Percentiles rank a stretch among this genome's conserved stretches.
phyloP scores from a whole-genome alignment of 306 rosid species.

The barrel medic (Medicago truncatula) region DNA sequence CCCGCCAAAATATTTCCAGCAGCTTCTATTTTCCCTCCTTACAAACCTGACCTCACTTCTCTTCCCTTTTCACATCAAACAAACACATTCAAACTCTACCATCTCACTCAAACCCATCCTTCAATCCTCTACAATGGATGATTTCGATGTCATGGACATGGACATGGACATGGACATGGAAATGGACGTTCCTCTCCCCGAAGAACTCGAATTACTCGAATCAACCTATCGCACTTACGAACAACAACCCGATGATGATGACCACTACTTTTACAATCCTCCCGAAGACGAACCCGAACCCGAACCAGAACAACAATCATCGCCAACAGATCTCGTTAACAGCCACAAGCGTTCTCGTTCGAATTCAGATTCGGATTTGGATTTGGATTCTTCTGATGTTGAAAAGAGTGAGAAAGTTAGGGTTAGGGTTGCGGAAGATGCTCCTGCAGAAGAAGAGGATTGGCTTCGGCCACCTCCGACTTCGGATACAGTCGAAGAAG shows the following conservation, averaged over 20 bases:
- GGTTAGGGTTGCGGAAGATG: slow-evolving; percentile 47
- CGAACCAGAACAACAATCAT: slow-evolving; percentile 46
- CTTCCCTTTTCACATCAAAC: background rate
- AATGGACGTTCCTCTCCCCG: slow-evolving; percentile 73
- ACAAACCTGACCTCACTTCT: background rate
- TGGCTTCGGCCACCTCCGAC: slow-evolving; percentile 66
- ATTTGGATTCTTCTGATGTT: slow-evolving; percentile 31
- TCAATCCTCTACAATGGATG: slow-evolving; percentile 25
- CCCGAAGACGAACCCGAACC: slow-evolving; percentile 56
- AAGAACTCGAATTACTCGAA: slow-evolving; percentile 89
- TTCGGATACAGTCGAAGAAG: slow-evolving; percentile 35
- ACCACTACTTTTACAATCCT: slow-evolving; percentile 29
- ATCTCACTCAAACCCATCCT: background rate
- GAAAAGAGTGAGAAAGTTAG: slow-evolving; percentile 45
- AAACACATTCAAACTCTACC: background rate
- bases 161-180: slow-evolving; percentile 48
- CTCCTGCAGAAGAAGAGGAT: slow-evolving; percentile 34
- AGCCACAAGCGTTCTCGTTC: slow-evolving; percentile 65
- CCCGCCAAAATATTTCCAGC: slow-evolving; percentile 36
- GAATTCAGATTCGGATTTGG: background rate
- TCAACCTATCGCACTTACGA: slow-evolving; percentile 50
- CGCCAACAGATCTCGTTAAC: slow-evolving; percentile 37
- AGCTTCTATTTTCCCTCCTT: slow-evolving; percentile 9
- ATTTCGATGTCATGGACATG: background rate
- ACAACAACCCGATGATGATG: background rate